phyloP scores from a whole-genome alignment of 106 monocot genomes.

The Phalaenopsis aphrodite region DNA sequence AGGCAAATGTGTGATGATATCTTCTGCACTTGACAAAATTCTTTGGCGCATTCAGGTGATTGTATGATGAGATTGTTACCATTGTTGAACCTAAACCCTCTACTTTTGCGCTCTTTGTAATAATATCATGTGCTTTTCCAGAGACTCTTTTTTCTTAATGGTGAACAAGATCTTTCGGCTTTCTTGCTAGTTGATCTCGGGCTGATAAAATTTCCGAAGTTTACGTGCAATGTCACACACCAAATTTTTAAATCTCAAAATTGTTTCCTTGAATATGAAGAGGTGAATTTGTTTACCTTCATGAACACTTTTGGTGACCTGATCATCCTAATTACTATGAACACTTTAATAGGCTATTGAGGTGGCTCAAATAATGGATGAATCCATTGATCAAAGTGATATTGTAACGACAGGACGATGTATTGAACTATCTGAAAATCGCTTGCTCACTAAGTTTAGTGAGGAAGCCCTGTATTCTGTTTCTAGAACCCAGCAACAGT shows the following conservation, averaged over 20 bases:
- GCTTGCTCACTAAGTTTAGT: conserved; percentile 14
- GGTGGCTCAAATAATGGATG: conserved; percentile 88
- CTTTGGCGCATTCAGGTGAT: conserved; percentile 90
- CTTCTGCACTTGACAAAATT: conserved; percentile 49
- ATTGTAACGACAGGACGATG: conserved; percentile 57
- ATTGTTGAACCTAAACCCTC: not conserved
- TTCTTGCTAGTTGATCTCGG: conserved; percentile 87
- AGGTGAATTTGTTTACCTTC: conserved; percentile 34
- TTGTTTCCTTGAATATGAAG: conserved; percentile 84
- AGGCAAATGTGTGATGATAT: conserved; percentile 65
- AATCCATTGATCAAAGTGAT: conserved; percentile 65
- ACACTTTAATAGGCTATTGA: conserved; percentile 68
- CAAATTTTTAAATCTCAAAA: conserved; percentile 44
- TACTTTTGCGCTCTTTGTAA: not conserved
- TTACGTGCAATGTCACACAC: conserved; percentile 42
- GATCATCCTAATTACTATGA: not conserved
- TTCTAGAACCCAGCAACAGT: conserved; percentile 23
- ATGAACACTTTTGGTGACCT: not conserved
- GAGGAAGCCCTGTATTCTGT: conserved; percentile 13
- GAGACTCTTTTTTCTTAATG: conserved; percentile 94
- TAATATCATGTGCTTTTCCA: conserved; percentile 19
- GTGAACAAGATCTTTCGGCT: conserved; percentile 87
- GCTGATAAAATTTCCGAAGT: conserved; percentile 75
- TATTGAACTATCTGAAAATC: conserved; percentile 37
- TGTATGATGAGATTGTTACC: not conserved